Base-by-base conservation (phyloP, 495 filamentous ascomycete genomes). In the Gamarada debralockiae region DNA sequence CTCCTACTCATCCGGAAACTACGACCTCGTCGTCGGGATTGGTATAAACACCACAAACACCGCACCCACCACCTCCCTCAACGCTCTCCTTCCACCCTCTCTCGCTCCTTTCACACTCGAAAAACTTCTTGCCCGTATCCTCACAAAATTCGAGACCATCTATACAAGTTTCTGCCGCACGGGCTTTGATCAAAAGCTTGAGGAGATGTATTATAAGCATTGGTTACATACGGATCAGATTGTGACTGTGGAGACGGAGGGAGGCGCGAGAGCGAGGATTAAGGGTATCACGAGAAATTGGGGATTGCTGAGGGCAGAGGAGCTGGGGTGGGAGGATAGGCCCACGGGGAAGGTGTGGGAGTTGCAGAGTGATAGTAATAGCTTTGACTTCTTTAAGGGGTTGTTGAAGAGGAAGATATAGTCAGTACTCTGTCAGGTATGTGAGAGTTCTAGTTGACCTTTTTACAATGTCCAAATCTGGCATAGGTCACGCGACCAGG, bases 371-470 rank as follows among this genome's bases (percentile, higher is more conserved):
- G 93, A 99, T 61, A 90, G 90, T 63, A 99, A 99, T 62, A 96
- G 90, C 70, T 99, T 99, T 73, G 95, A 99, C 72, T 99, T 97
- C 71, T 92, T 96, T 68, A 85, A 77, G 64, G 93, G 93, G 0
- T 65, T 99, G 68, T 69, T 98, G 43, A 90, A 80, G 77, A 78
- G 84, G 64, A 97, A 93, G 76, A 65, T 86, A 7, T 90, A 57
- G 45, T 17, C 3, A 10, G 10, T 29, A 29, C 24, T 8, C 3
- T 40, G 27, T 10, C 27, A 10, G 4, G 10, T 29, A 29, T 29
- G 27, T 29, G 10, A 29, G 10, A 5, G 10, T 29, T 29, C 10
- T 29, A 5, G 27, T 29, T n/a, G n/a, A n/a, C n/a, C n/a, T n/a
- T n/a, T n/a, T n/a, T n/a, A n/a, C n/a, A n/a, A n/a, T n/a, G n/a